A percentile compares a stretch with the other conserved stretches of the same genome.
phyloP scores from a whole-genome alignment of 179 eudicot species.

The Gypsophila paniculata region DNA sequence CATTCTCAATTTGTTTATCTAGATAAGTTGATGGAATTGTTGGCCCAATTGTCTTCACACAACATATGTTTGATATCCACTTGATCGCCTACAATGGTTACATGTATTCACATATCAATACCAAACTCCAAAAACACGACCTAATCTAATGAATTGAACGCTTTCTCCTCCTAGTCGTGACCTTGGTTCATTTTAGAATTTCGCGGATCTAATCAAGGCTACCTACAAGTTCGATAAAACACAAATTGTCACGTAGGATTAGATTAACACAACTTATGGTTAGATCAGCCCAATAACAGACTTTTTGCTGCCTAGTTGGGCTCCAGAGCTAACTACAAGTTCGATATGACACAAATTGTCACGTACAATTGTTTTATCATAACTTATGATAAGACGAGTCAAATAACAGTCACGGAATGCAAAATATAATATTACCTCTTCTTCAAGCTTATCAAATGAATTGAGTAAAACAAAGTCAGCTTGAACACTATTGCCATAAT shows the following conservation, averaged over 20 bases:
- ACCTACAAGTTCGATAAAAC: background rate
- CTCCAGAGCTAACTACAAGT: no score
- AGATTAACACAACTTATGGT: no score
- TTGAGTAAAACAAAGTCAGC: slow-evolving; percentile 18
- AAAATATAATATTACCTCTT: slow-evolving; percentile 6
- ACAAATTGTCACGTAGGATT: no score
- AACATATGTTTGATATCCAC: slow-evolving; percentile 13
- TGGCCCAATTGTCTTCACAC: slow-evolving; percentile 17
- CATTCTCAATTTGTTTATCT: slow-evolving; percentile 17
- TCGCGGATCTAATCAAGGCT: background rate
- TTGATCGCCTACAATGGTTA: background rate
- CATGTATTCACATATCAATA: background rate
- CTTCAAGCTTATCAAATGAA: slow-evolving; percentile 20
- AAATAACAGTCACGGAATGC: no score
- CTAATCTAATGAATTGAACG: background rate
- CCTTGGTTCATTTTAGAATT: background rate
- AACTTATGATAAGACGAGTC: no score
- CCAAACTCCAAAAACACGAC: background rate
- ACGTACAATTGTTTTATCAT: no score
- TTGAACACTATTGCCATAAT: background rate
- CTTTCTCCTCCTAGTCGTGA: background rate
- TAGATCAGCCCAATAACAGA: no score
- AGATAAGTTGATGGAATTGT: slow-evolving; percentile 9
- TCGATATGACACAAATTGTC: no score
- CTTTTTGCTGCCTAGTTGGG: no score